A percentile compares a stretch with the other conserved stretches of the same genome.
Conservation (phyloP, 495 filamentous ascomycete genomes). For the Astrothelium subdiscretum region DNA sequence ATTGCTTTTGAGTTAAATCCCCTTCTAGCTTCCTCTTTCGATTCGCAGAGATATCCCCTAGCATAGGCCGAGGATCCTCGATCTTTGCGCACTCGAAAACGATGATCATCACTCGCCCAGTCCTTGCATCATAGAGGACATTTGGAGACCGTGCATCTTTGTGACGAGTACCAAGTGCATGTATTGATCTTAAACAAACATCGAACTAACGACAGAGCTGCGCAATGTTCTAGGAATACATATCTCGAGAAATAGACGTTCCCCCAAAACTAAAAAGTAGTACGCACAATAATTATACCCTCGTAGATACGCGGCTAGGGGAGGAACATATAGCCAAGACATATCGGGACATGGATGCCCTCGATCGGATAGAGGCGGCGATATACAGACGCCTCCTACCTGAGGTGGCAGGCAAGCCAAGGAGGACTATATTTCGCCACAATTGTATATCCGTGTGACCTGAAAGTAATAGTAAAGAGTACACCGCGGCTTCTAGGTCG, state of each 20-base stretch:
- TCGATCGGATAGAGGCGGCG: slow-evolving; percentile 25
- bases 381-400: slow-evolving; percentile 29
- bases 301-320: slow-evolving; percentile 27
- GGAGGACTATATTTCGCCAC: slow-evolving; percentile 33
- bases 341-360: slow-evolving; percentile 27
- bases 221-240: slow-evolving; percentile 8
- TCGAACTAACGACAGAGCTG: neutral
- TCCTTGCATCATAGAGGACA: slow-evolving; percentile 16
- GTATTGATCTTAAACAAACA: slow-evolving; percentile 13
- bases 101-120: slow-evolving; percentile 16
- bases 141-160: slow-evolving; percentile 17
- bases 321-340: slow-evolving; percentile 27
- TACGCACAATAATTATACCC: slow-evolving; percentile 26
- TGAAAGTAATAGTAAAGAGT: slow-evolving; percentile 35
- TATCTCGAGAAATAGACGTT: slow-evolving; percentile 6
- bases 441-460: slow-evolving; percentile 38
- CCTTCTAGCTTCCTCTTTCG: slow-evolving; percentile 8
- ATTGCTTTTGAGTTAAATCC: neutral
- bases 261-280: slow-evolving; percentile 30
- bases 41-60: slow-evolving; percentile 12
- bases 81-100: slow-evolving; percentile 22
- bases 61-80: slow-evolving; percentile 8
- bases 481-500: slow-evolving; percentile 16
- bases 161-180: slow-evolving; percentile 13
- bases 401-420: slow-evolving; percentile 18